These are phyloP conservation scores for Murraya paniculata DNA, from an alignment of 345 rosid genomes.

Conservation along the genomic window DNA sequence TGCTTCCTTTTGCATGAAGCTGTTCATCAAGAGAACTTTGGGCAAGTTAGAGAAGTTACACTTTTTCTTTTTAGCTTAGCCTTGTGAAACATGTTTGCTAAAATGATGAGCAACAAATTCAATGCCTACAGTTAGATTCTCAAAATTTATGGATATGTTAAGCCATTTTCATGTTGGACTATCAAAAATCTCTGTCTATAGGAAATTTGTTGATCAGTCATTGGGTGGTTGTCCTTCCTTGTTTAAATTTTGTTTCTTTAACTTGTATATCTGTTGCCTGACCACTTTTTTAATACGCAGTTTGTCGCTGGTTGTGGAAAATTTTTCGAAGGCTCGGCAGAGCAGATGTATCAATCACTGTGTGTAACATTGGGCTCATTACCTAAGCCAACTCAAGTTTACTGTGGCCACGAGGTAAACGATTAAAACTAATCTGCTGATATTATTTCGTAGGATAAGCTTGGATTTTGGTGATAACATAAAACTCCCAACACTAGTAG, in stretches of 20 bases:
- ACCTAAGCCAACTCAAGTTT: slow-evolving; percentile 79
- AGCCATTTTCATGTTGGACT: neutral
- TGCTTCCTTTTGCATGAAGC: neutral
- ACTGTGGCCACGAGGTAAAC: slow-evolving; percentile 93
- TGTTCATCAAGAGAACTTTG: neutral
- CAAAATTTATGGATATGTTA: neutral
- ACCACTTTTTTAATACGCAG: slow-evolving; percentile 30
- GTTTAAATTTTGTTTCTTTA: neutral
- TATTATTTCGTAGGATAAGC: neutral
- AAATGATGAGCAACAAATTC: neutral
- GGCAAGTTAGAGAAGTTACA: neutral
- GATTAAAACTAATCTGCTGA: slow-evolving; percentile 10
- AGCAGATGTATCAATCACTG: slow-evolving; percentile 89
- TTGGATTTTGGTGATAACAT: neutral
- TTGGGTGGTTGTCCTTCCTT: neutral
- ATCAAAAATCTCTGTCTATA: neutral
- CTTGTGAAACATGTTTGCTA: neutral
- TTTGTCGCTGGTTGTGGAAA: slow-evolving; percentile 91
- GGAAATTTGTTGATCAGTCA: neutral
- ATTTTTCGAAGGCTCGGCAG: slow-evolving; percentile 93
- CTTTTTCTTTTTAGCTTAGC: neutral
- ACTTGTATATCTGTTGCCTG: slow-evolving; percentile 8
- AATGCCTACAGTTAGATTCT: neutral
- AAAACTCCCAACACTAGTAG: neutral
- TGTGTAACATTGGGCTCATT: slow-evolving; percentile 85